Percentiles rank a stretch among this genome's conserved stretches.
Conservation (phyloP, 257 asterid species). For the Ajuga chamaepitys region DNA sequence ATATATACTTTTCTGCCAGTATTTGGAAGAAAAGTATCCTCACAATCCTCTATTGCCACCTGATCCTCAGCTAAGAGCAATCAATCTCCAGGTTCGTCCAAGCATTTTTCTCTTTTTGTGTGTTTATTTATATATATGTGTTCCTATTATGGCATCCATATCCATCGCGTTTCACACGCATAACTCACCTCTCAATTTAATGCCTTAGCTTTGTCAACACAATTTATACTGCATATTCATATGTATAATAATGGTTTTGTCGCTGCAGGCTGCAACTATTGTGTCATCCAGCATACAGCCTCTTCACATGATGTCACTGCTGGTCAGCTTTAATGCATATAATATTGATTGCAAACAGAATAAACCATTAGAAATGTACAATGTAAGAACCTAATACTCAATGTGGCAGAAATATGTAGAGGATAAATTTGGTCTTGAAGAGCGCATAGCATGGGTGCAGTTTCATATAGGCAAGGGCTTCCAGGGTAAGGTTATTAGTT, state of each 20-base stretch:
- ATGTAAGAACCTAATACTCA: background rate
- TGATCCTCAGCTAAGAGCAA: slow-evolving; percentile 59
- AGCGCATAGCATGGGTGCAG: slow-evolving; percentile 37
- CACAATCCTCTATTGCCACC: slow-evolving; percentile 44
- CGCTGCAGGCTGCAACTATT: slow-evolving; percentile 59
- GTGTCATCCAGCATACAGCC: slow-evolving; percentile 74
- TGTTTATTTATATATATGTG: background rate
- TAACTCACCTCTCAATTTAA: background rate
- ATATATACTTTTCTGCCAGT: slow-evolving; percentile 22
- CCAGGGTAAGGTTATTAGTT: slow-evolving; percentile 33
- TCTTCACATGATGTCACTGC: slow-evolving; percentile 56
- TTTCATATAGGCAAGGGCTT: slow-evolving; percentile 48
- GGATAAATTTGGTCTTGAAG: slow-evolving; percentile 53
- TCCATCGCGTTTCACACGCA: background rate
- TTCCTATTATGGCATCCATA: no score
- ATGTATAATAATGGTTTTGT: background rate
- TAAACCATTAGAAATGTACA: background rate
- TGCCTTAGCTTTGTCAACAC: background rate
- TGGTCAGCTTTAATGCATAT: slow-evolving; percentile 35
- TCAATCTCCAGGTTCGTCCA: slow-evolving; percentile 68
- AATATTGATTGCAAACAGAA: background rate
- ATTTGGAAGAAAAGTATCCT: slow-evolving; percentile 72
- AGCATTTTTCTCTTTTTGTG: background rate
- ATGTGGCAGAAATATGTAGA: slow-evolving; percentile 43
- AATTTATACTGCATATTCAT: background rate